Conservation (phyloP, 1,284 basidiomycete genomes). For the Chalciporus sp. region DNA sequence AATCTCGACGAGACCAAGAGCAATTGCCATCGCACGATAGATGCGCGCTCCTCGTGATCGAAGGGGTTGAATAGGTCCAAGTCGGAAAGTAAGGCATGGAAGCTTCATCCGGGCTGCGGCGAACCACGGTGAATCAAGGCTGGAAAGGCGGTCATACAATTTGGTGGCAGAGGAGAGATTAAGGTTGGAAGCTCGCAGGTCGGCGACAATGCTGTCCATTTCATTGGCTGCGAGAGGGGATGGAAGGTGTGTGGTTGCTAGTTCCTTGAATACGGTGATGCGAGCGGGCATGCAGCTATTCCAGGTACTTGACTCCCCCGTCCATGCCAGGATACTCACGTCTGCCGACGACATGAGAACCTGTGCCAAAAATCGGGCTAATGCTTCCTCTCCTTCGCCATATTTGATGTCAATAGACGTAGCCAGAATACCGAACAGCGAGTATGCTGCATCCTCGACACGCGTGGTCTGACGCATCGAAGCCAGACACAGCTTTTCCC, state of each 20-base stretch:
- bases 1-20: conserved; percentile 1
- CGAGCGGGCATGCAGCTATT: conserved; percentile 9
- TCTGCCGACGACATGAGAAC: neutral
- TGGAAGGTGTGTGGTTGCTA: neutral
- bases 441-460: neutral
- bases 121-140: neutral
- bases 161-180: no score
- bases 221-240: neutral
- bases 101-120: neutral
- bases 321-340: conserved; percentile 8
- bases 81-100: neutral
- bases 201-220: neutral
- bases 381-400: conserved; percentile 5
- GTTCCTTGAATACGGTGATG: neutral
- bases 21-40: neutral
- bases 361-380: conserved; percentile 2
- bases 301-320: neutral
- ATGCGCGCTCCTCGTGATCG: neutral
- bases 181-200: neutral
- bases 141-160: neutral
- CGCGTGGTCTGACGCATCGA: neutral
- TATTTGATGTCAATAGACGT: neutral
- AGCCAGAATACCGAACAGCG: neutral
- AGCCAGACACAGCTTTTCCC: neutral
- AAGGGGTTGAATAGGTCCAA: neutral